Base-by-base conservation (phyloP, 805 yeast genomes). In the Yamadazyma akitaensis region DNA sequence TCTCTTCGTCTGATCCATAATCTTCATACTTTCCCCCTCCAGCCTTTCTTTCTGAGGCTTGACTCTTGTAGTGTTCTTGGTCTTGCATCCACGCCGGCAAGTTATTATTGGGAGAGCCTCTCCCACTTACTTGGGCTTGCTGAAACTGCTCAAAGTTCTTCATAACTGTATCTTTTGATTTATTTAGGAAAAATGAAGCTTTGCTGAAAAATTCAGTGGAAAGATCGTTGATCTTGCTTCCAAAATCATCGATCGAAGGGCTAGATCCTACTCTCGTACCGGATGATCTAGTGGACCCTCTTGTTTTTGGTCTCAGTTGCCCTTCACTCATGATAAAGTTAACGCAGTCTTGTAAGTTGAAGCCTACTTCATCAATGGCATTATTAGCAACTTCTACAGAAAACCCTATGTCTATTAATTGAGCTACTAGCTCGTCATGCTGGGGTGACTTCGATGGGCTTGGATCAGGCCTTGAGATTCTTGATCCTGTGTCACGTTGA, bases 351-450 rank as follows among this genome's bases (percentile, higher is more conserved):
- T 83, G 79, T 8, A 87, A 68, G 53, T 85, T 79, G 5, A 73
- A 59, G 0, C 90, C 88, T 0, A 83, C 79, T 39, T 70, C 64
- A 7, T 64, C 73, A 32, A 88, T 69, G 0, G 95, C 95, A 2
- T 66, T 64, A 21, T 72, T 75, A 4, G 94, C 81, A 43, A 73
- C 77, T 1, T 79, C 82, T 0, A 77, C 67, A 1, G 84, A 63
- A 56, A 88, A 88, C 2, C 96, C 96, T 81, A 88, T 88, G 49
- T 88, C 94, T 2, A 86, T 64, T 37, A 88, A 68, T 53, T 81
- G 86, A 0, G 92, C 92, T 14, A 87, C 59, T 1, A 80, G 72
- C 36, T 66, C 67, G 52, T 82, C 86, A 38, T 63, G 61, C 8
- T 59, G 60, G 32, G 32, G 9, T 28, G 12, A 3, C 9, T 28